Conservation (phyloP, 208 protist genomes). For the Crithidia thermophila region DNA sequence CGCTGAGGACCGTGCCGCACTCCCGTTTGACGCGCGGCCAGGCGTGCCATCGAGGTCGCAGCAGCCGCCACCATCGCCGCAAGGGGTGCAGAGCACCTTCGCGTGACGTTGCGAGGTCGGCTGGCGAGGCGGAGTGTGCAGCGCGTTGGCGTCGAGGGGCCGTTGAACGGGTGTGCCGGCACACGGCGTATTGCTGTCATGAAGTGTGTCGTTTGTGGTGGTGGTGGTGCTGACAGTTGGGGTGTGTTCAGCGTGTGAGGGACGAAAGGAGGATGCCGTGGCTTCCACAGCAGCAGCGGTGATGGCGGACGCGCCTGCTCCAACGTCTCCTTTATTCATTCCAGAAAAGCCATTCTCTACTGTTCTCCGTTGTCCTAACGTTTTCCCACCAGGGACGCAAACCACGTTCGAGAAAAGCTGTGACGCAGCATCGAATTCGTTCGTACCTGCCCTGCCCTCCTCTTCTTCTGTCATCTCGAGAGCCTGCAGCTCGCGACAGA, state of each 20-base stretch:
- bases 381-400: too few species aligned
- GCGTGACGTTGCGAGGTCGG: neutral
- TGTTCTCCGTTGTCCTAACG: too few species aligned
- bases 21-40: neutral
- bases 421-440: too few species aligned
- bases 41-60: neutral
- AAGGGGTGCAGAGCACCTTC: conserved; percentile 6
- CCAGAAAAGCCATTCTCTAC: too few species aligned
- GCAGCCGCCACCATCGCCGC: neutral
- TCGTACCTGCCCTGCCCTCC: neutral
- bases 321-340: too few species aligned
- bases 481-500: conserved; percentile 33
- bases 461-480: neutral
- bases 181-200: neutral
- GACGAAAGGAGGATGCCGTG: too few species aligned
- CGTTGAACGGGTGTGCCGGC: neutral
- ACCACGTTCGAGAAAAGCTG: too few species aligned
- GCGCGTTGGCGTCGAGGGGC: neutral
- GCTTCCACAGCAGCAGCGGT: too few species aligned
- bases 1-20: neutral
- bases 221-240: too few species aligned
- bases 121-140: conserved; percentile 7
- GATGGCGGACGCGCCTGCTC: too few species aligned
- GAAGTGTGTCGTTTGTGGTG: too few species aligned
- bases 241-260: too few species aligned